These are phyloP conservation scores for Coniochaeta pulveracea DNA, from an alignment of 2,329 filamentous ascomycete genomes.

Conservation along the genomic window DNA sequence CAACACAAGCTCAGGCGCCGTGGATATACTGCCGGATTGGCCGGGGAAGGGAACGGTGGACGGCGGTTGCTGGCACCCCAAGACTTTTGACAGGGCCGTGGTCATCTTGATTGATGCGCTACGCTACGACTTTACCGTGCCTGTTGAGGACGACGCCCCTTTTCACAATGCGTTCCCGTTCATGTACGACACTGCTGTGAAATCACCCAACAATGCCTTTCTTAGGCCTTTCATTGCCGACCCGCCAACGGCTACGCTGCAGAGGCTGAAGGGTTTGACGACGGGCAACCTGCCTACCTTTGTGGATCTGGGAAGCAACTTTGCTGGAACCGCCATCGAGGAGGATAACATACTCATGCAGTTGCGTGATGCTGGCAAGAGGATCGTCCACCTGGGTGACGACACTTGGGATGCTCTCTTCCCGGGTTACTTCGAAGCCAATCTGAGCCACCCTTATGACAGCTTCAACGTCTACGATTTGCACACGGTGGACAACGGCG, in stretches of 20 bases:
- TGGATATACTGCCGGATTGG: conserved; percentile 36
- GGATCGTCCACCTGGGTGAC: conserved; percentile 88
- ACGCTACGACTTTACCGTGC: conserved; percentile 93
- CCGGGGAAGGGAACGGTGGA: conserved; percentile 30
- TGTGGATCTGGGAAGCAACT: conserved; percentile 87
- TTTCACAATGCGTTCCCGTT: conserved; percentile 87
- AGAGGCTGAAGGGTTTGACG: conserved; percentile 85
- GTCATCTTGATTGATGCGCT: conserved; percentile 87
- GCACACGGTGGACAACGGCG: conserved; percentile 92
- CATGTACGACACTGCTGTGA: conserved; percentile 69
- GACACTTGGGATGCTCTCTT: conserved; percentile 95
- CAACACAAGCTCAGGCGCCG: too few species aligned
- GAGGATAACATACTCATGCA: conserved; percentile 73
- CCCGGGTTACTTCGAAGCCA: conserved; percentile 81
- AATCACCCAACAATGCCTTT: conserved; percentile 71
- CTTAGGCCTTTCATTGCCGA: conserved; percentile 93
- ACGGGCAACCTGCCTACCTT: conserved; percentile 94
- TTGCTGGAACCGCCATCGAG: conserved; percentile 88
- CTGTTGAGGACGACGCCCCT: conserved; percentile 44
- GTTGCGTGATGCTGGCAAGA: conserved; percentile 52
- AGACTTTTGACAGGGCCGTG: conserved; percentile 83
- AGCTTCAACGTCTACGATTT: conserved; percentile 98
- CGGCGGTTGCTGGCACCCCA: conserved; percentile 90
- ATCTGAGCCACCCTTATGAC: conserved; percentile 81
- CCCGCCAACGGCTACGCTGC: conserved; percentile 85